Evolutionary conservation across 768 basidiomycete species (phyloP), one percentile per base, ranked within the genome.

Genomic region (Boletus speciosus): DNA sequence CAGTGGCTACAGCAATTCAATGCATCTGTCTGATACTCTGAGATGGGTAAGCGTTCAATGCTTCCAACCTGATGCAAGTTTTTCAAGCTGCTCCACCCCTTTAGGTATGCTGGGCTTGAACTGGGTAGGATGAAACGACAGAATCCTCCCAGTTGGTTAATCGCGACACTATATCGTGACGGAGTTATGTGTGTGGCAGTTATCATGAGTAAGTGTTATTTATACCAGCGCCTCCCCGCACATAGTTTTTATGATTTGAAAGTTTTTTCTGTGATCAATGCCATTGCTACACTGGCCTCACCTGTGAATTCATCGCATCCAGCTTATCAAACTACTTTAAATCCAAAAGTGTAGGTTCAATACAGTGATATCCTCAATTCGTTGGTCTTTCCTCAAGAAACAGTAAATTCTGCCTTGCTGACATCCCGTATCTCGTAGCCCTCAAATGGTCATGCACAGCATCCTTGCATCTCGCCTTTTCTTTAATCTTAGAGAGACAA

Each of bases 381-480:
- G 61, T 62, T 8, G 2, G 61, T 56, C 8, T 25, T 23, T n/a
- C 48, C 11, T 36, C 44, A 19, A 7, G 14, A 25, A 36, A 37
- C 11, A 9, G n/a, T 12, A 9, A 49, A 44, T 11, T 5, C 14
- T 25, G 23, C 23, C 8, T 39, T 35, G n/a, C 51, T 59, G 40
- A 59, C n/a, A 1, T 35, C 19, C 12, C 29, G 6, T 43, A 29
- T 38, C 34, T 38, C 10, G 12, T 10, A 65, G 63, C 36, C 61
- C 56, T 36, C 63, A 65, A 32, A 31, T 65, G 45, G 64, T 56
- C 23, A 51, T 55, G 48, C 63, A 65, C 25, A 65, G 64, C 25
- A 54, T 65, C 25, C 63, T 65, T 48, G 53, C 63, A 6, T 65
- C 63, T n/a, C 63, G 63, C 3, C 56, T 64, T 34, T 63, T 64